Percentiles rank a stretch among this genome's conserved stretches.
phyloP scores from a whole-genome alignment of 2,329 filamentous ascomycete species.

The Aspergillus tanneri region DNA sequence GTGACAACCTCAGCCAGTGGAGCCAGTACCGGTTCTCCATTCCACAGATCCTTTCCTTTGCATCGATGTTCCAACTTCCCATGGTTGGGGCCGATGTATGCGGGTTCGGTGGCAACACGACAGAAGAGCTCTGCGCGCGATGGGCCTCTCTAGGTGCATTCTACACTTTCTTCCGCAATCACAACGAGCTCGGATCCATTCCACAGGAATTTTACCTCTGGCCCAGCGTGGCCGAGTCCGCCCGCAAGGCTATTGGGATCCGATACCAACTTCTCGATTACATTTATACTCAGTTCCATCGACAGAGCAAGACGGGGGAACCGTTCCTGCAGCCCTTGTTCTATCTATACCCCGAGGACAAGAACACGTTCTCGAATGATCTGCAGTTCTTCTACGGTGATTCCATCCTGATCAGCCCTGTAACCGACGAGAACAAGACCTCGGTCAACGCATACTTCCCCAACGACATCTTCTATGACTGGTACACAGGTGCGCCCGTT shows the following conservation, averaged over 20 bases:
- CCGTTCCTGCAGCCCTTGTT: constrained; percentile 70
- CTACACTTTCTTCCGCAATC: constrained; percentile 73
- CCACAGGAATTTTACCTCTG: constrained; percentile 73
- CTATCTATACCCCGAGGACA: constrained; percentile 65
- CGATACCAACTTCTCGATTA: constrained; percentile 79
- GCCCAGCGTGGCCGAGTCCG: constrained; percentile 61
- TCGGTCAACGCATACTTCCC: constrained; percentile 58
- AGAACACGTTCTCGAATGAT: constrained; percentile 53
- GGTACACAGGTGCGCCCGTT: constrained; percentile 52
- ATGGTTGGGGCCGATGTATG: constrained; percentile 74
- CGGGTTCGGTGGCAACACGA: constrained; percentile 68
- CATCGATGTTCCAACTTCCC: constrained; percentile 65
- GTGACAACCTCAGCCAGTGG: constrained; percentile 62
- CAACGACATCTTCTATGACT: constrained; percentile 61
- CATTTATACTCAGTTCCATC: constrained; percentile 69
- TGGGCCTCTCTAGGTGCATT: constrained; percentile 74
- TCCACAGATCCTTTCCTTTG: constrained; percentile 59
- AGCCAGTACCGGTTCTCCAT: constrained; percentile 60
- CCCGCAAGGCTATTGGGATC: constrained; percentile 66
- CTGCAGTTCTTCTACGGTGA: constrained; percentile 62
- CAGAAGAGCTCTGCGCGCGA: constrained; percentile 68
- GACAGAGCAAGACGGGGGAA: constrained; percentile 59
- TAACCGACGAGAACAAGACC: constrained; percentile 53
- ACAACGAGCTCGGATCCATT: constrained; percentile 57
- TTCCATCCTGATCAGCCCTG: constrained; percentile 57